These are phyloP conservation scores for Cystobasidium slooffiae DNA, from an alignment of 1,284 basidiomycete species.

Conservation along the genomic window DNA sequence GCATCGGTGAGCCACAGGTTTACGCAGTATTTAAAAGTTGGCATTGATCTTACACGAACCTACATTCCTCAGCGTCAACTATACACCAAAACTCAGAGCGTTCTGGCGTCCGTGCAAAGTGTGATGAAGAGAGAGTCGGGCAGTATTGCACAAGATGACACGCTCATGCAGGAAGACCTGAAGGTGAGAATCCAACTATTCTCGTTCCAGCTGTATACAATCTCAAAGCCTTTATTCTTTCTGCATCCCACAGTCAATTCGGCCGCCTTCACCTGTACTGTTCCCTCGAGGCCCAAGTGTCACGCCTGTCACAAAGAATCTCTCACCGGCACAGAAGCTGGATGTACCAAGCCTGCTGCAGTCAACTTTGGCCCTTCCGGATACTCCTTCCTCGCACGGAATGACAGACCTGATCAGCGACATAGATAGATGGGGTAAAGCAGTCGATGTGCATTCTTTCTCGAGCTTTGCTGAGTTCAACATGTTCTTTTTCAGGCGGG, in stretches of 20 bases:
- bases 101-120: background rate
- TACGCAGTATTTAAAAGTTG: too few relatives aligned
- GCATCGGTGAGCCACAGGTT: background rate
- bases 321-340: background rate
- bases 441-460: too few relatives aligned
- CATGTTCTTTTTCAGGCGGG: background rate
- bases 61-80: background rate
- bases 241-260: background rate
- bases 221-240: background rate
- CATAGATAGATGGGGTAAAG: slow-evolving; percentile 2
- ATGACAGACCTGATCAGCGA: slow-evolving; percentile 2
- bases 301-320: background rate
- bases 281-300: background rate
- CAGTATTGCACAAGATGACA: too few relatives aligned
- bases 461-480: background rate
- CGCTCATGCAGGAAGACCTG: too few relatives aligned
- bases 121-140: background rate
- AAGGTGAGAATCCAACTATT: too few relatives aligned
- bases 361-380: background rate
- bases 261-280: slow-evolving; percentile 1
- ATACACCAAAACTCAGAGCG: background rate
- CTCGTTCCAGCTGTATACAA: too few relatives aligned
- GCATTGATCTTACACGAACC: background rate
- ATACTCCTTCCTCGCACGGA: background rate
- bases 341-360: background rate